Conservation (phyloP, 2,329 filamentous ascomycete genomes). For the Nothophoma quercina region DNA sequence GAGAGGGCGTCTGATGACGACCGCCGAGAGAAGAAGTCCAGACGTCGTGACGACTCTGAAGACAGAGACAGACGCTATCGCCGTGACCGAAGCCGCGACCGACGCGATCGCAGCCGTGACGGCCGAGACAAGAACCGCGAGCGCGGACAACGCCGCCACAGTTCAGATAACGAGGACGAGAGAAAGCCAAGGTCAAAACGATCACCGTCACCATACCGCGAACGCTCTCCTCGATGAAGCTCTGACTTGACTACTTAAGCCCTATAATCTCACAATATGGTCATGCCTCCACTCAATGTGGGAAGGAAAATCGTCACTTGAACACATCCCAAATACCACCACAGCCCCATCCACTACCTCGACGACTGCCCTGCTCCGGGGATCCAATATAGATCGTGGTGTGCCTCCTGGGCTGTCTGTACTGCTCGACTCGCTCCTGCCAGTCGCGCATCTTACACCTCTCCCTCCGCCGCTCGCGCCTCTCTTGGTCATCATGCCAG, state of each 20-base stretch:
- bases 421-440: too few species aligned
- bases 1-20: constrained; percentile 23
- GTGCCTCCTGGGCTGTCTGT: too few species aligned
- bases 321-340: too few species aligned
- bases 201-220: constrained; percentile 10
- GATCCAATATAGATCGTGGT: too few species aligned
- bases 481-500: too few species aligned
- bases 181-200: constrained; percentile 16
- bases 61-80: constrained; percentile 21
- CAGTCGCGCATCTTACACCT: too few species aligned
- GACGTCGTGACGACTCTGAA: constrained; percentile 19
- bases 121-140: constrained; percentile 6
- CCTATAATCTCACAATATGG: neutral
- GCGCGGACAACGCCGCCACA: constrained; percentile 21
- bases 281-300: too few species aligned
- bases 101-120: constrained; percentile 21
- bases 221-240: constrained; percentile 1
- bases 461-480: too few species aligned
- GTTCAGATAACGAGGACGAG: constrained; percentile 17
- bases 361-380: too few species aligned
- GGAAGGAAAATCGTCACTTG: too few species aligned
- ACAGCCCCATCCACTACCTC: too few species aligned
- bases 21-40: constrained; percentile 11
- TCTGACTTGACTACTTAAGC: neutral
- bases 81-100: constrained; percentile 23